Evolutionary conservation across 257 asterid genomes (phyloP), one percentile per base, ranked within the genome.

Genomic region (Nicotiana paniculata): DNA sequence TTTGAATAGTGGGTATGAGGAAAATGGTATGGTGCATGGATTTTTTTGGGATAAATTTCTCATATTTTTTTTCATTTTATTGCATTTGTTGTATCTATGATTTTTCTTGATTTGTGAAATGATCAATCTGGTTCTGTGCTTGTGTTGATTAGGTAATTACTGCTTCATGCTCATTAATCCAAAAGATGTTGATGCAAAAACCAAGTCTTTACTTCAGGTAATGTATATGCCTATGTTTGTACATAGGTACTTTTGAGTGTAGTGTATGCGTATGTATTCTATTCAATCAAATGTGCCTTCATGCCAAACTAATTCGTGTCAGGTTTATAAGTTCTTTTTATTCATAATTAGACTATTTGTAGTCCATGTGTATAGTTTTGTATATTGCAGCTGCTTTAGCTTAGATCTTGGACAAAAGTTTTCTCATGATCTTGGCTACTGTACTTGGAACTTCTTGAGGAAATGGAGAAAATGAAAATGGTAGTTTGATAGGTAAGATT

Each of bases 151-250:
- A 95, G 98, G 93, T 76, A 84, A 84, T 61, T 86, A 81, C 82
- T 79, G 83, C 84, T 90, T 92, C 80, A 87, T 90, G 88, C 93
- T 92, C 24, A 90, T 93, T 57, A 92, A 92, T 85, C 97, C 98
- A 3, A 95, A 86, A 76, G 92, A 91, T 82, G 82, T 88, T 5
- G 93, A 85, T 54, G 90, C 54, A 30, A 66, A 72, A 58, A 88
- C 93, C 81, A 89, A 88, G 88, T 83, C 86, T 68, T 89, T 91
- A 7, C 89, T 93, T 55, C 88, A 93, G 97, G 98, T 95, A 86
- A 76, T 39, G 24, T 82, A 5, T 53, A 74, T 17, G 12, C 53
- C 54, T 24, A 28, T 39, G 53, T 24, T 33, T 30, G 32, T 32
- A 6, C 18, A 16, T n/a, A 8, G 12, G 54, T 21, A 39, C 3